Base-by-base conservation (phyloP, 2,329 filamentous ascomycete genomes). In the Cladosporium cucumerinum region DNA sequence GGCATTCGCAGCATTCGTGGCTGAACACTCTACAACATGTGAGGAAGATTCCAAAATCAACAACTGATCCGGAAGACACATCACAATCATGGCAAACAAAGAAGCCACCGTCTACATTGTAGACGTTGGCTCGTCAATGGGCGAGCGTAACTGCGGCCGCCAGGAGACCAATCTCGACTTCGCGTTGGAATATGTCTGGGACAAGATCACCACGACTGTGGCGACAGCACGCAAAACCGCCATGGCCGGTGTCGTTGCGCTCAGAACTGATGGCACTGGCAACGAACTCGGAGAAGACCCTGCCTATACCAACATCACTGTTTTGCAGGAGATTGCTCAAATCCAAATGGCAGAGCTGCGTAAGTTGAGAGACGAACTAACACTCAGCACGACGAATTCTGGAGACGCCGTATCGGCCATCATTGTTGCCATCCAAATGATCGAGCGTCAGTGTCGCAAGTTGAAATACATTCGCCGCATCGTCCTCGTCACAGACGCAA, bases 41-140 rank as follows among this genome's bases (percentile, higher is more conserved):
- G n/a, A 36, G 32, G 4, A 36, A 23, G 10, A 21, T 16, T 26
- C 21, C 32, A n/a, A 23, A 39, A 21, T 21, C 5, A 21, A 25
- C 30, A 39, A 57, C 30, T 18, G 32, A 57, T 54, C 26, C 39
- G 10, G 14, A 54, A 5, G 18, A 21, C 28, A 14, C 7, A 7
- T 32, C 30, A 5, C 28, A 26, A 30, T 7, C 61, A 98, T 98
- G 94, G 90, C 93, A 12, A 88, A 91, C 68, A 99, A 99, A 77
- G 92, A 98, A 81, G 92, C 93, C 10, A 95, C 90, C 0, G 86
- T 98, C 51, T 99, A 95, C 77, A 89, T 99, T 71, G 80, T 99
- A 66, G 95, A 99, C 79, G 82, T 97, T 26, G 93, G 93, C 65
- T 82, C 81, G 73, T 91, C 93, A n/a, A 97, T 96, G 91, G 89